Percentiles rank a stretch among this genome's conserved stretches.
Evolutionary conservation across 2,329 filamentous ascomycete species (phyloP).

Genomic region (Apiospora aurea): DNA sequence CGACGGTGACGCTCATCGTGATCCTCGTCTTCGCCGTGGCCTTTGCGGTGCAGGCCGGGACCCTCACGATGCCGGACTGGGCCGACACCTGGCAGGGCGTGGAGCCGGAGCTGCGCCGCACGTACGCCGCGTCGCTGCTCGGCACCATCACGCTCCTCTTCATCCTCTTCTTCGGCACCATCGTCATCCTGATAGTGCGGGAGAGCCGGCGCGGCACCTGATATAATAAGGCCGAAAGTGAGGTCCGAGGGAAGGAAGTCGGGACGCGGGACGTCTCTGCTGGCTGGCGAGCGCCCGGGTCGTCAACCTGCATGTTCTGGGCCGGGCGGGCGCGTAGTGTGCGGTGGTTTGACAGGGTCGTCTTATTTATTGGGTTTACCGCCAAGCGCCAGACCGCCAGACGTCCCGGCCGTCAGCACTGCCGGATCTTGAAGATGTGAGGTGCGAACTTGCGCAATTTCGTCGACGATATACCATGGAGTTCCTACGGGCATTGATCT

Average conservation of each 20-base stretch:
- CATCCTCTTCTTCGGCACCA: conserved; percentile 8
- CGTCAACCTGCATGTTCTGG: background rate
- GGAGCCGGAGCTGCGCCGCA: background rate
- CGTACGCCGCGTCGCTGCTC: background rate
- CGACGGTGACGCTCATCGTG: background rate
- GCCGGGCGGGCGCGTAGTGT: background rate
- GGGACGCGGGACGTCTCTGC: background rate
- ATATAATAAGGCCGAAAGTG: background rate
- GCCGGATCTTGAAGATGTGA: background rate
- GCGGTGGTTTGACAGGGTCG: background rate
- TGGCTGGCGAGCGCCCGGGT: background rate
- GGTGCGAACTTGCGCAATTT: background rate
- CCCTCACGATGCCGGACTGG: conserved; percentile 5
- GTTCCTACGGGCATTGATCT: too few relatives aligned
- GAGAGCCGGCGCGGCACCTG: background rate
- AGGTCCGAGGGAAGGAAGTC: too few relatives aligned
- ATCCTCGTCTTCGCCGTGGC: conserved; percentile 18
- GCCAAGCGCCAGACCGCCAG: background rate
- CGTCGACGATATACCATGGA: background rate
- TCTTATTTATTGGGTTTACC: background rate
- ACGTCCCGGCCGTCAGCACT: background rate
- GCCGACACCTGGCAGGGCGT: conserved; percentile 10
- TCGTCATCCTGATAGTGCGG: background rate
- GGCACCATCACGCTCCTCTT: background rate
- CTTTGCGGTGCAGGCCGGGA: background rate